Evolutionary conservation across 1,139 yeast genomes (phyloP).

Genomic region (Taphrina populina): DNA sequence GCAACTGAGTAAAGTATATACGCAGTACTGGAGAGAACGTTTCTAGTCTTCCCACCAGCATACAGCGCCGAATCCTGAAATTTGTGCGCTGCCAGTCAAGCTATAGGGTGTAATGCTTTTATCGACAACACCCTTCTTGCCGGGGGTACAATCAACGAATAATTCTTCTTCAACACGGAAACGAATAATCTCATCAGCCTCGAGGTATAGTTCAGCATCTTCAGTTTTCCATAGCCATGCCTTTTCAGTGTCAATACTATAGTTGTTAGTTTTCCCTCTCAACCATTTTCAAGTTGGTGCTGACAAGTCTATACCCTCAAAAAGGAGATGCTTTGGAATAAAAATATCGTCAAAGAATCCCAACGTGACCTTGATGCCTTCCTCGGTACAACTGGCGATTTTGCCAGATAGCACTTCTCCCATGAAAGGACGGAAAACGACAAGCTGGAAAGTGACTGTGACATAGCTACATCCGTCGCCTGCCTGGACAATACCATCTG

Average conservation of each 20-base stretch:
- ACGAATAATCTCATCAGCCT: slow-evolving; percentile 83
- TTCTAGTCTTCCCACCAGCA: slow-evolving; percentile 36
- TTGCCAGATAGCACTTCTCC: slow-evolving; percentile 95
- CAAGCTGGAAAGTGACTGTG: slow-evolving; percentile 62
- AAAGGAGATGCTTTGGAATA: slow-evolving; percentile 75
- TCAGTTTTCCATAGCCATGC: slow-evolving; percentile 88
- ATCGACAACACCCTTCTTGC: slow-evolving; percentile 8
- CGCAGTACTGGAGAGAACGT: too few species aligned
- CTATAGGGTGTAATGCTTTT: slow-evolving; percentile 26
- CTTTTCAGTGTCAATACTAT: slow-evolving; percentile 55
- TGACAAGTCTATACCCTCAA: slow-evolving; percentile 67
- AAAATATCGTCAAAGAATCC: slow-evolving; percentile 90
- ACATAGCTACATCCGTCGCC: slow-evolving; percentile 72
- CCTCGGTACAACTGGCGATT: slow-evolving; percentile 81
- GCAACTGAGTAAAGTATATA: too few species aligned
- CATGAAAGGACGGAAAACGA: slow-evolving; percentile 88
- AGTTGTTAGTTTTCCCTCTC: not conserved
- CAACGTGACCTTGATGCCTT: slow-evolving; percentile 70
- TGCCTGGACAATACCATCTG: slow-evolving; percentile 85
- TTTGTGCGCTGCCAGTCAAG: slow-evolving; percentile 30
- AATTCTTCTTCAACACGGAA: slow-evolving; percentile 87
- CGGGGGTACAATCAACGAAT: slow-evolving; percentile 71
- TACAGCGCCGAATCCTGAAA: slow-evolving; percentile 35
- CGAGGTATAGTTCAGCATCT: slow-evolving; percentile 75
- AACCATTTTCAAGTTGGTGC: not conserved